Conservation (phyloP, 2,329 filamentous ascomycete genomes). For the Colletotrichum sp. region DNA sequence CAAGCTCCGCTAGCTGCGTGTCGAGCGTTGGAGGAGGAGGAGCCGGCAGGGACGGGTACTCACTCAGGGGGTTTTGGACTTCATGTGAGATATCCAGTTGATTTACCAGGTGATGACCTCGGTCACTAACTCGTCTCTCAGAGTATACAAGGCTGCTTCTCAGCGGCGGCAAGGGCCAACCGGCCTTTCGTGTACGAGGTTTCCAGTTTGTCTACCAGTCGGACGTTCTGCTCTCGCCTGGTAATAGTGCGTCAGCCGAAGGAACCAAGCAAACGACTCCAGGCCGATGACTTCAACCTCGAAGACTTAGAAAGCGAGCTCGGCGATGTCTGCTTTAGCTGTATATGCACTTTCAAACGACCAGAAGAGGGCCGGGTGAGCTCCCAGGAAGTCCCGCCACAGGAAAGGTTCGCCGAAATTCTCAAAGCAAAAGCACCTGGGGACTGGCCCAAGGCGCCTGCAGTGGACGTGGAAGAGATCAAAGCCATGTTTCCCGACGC, state of each 20-base stretch:
- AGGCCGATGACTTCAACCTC: constrained; percentile 3
- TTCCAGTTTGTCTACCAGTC: constrained; percentile 46
- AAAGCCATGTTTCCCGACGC: constrained; percentile 38
- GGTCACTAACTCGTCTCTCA: constrained; percentile 26
- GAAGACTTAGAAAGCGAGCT: constrained; percentile 44
- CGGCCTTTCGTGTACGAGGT: constrained; percentile 61
- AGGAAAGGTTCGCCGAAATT: constrained; percentile 47
- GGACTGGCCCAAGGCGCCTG: constrained; percentile 51
- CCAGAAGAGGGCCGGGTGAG: constrained; percentile 39
- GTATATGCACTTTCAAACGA: constrained; percentile 57
- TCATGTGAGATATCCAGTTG: constrained; percentile 35
- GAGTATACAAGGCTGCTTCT: constrained; percentile 63
- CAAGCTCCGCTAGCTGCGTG: constrained; percentile 37
- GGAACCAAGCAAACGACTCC: background rate
- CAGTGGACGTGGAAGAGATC: constrained; percentile 48
- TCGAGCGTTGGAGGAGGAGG: constrained; percentile 33
- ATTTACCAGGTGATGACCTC: too few relatives aligned
- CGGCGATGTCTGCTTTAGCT: constrained; percentile 52
- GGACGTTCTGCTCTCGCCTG: constrained; percentile 53
- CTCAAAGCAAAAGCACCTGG: constrained; percentile 39
- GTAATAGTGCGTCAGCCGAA: constrained; percentile 46
- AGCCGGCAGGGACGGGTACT: background rate
- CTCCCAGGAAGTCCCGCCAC: constrained; percentile 44
- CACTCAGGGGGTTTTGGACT: constrained; percentile 32
- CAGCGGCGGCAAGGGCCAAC: constrained; percentile 48